Percentiles rank a stretch among this genome's conserved stretches.
phyloP scores from a whole-genome alignment of 2,329 filamentous ascomycete species.

The Didymella glomerata region DNA sequence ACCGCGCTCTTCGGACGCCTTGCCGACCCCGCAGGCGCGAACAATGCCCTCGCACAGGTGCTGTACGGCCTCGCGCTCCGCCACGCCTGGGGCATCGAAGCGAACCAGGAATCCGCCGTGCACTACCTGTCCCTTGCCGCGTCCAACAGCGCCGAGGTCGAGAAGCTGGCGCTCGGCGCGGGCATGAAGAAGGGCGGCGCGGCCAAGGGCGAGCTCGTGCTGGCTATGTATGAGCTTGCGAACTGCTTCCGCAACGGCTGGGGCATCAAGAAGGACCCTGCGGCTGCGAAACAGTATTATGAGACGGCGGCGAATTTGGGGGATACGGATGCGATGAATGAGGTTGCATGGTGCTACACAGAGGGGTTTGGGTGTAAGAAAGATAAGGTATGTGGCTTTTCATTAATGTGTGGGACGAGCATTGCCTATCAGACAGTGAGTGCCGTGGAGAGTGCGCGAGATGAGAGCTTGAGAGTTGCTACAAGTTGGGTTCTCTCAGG shows the following conservation, averaged over 20 bases:
- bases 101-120: slow-evolving; percentile 74
- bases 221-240: slow-evolving; percentile 94
- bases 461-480: neutral
- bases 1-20: slow-evolving; percentile 86
- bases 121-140: slow-evolving; percentile 88
- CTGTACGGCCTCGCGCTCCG: slow-evolving; percentile 91
- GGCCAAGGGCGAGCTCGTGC: slow-evolving; percentile 93
- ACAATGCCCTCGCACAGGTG: slow-evolving; percentile 94
- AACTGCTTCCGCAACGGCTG: slow-evolving; percentile 94
- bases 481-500: neutral
- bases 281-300: slow-evolving; percentile 90
- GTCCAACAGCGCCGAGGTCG: slow-evolving; percentile 86
- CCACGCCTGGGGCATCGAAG: slow-evolving; percentile 89
- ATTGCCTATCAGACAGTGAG: too few species aligned
- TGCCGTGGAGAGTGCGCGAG: too few species aligned
- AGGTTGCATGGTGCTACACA: slow-evolving; percentile 93
- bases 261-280: slow-evolving; percentile 86
- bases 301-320: slow-evolving; percentile 96
- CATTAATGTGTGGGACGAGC: neutral
- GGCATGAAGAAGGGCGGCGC: slow-evolving; percentile 92
- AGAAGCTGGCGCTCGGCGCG: slow-evolving; percentile 82
- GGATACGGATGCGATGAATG: slow-evolving; percentile 97
- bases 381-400: slow-evolving; percentile 84
- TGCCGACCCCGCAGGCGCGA: slow-evolving; percentile 82
- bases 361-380: slow-evolving; percentile 98